Conservation (phyloP, 306 rosid species). For the Inga leiocalycina region DNA sequence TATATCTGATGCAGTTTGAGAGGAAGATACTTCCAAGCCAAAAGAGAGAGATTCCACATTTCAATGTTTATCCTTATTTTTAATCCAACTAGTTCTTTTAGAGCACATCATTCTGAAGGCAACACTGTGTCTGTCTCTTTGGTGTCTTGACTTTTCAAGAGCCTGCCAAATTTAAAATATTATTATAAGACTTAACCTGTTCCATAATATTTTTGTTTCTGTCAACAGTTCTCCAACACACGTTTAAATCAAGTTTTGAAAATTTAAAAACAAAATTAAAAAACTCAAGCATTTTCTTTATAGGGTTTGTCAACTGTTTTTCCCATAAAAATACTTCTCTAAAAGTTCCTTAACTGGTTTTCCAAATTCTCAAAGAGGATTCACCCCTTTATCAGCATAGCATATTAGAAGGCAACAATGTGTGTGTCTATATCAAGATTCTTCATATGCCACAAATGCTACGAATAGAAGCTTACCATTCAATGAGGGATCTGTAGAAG, state of each 20-base stretch:
- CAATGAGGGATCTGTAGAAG: conserved; percentile 66
- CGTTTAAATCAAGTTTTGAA: not conserved
- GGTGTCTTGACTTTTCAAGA: conserved; percentile 40
- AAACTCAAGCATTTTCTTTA: not conserved
- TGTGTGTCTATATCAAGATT: not conserved
- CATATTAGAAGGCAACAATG: too few species aligned
- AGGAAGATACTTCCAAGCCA: conserved; percentile 32
- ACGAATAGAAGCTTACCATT: conserved; percentile 52
- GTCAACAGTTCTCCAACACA: not conserved
- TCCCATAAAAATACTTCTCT: too few species aligned
- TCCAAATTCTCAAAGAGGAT: not conserved
- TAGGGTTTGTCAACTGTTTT: not conserved
- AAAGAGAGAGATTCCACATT: conserved; percentile 40
- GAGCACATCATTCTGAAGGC: conserved; percentile 46
- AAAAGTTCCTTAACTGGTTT: too few species aligned
- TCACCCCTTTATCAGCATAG: not conserved
- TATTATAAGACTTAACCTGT: not conserved
- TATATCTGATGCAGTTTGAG: conserved; percentile 35
- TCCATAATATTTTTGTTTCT: not conserved
- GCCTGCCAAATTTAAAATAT: conserved; percentile 44
- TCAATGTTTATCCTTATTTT: conserved; percentile 48
- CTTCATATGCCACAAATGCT: conserved; percentile 8
- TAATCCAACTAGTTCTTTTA: conserved; percentile 41
- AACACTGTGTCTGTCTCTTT: conserved; percentile 35
- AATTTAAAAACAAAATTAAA: not conserved